Evolutionary conservation across 2,329 filamentous ascomycete genomes (phyloP).

Genomic region (Hawksworthiomyces lignivorus): DNA sequence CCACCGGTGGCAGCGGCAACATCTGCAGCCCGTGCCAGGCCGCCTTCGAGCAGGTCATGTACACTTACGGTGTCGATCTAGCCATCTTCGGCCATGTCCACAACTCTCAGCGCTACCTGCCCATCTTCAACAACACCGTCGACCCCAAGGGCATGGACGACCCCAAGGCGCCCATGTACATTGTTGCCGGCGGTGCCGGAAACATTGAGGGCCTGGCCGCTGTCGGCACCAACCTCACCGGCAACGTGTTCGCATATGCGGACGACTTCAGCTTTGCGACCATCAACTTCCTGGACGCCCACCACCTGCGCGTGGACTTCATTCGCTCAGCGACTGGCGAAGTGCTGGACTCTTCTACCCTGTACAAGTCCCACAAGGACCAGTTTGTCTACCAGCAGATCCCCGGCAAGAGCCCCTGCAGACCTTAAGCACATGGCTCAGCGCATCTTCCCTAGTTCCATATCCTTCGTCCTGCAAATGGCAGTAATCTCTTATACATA

Average conservation of each 20-base stretch:
- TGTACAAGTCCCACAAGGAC: constrained; percentile 39
- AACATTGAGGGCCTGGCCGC: constrained; percentile 44
- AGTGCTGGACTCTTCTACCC: constrained; percentile 35
- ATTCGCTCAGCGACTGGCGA: constrained; percentile 38
- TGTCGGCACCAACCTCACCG: constrained; percentile 32
- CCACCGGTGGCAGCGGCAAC: constrained; percentile 21
- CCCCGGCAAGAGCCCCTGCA: no score
- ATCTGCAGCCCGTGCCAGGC: constrained; percentile 37
- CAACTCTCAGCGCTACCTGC: constrained; percentile 47
- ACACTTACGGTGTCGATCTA: constrained; percentile 49
- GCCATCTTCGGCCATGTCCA: constrained; percentile 50
- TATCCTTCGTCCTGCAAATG: no score
- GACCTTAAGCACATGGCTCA: no score
- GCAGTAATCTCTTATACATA: no score
- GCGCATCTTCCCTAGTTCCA: no score
- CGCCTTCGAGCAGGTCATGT: constrained; percentile 45
- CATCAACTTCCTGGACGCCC: constrained; percentile 35
- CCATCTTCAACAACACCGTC: constrained; percentile 23
- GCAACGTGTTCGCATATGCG: constrained; percentile 40
- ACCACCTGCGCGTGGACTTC: constrained; percentile 42
- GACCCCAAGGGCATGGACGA: constrained; percentile 30
- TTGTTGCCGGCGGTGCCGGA: constrained; percentile 45
- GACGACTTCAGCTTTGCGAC: constrained; percentile 45
- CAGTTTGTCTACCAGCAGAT: constrained; percentile 35
- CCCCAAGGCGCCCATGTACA: constrained; percentile 41